phyloP scores from a whole-genome alignment of 306 rosid species.

The Dryas drummondii region DNA sequence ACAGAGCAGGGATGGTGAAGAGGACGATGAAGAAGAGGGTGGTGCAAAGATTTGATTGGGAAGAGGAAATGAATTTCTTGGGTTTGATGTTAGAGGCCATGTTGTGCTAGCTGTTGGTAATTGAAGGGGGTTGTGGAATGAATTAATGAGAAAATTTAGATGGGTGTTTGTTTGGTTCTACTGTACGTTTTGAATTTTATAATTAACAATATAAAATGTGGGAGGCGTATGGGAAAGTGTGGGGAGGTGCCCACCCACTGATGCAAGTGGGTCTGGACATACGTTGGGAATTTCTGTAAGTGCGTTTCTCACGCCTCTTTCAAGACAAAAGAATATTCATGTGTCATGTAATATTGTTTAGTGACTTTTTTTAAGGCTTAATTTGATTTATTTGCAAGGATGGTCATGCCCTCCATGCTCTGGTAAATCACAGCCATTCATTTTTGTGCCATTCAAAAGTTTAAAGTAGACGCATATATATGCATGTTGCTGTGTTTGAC shows the following conservation, averaged over 20 bases:
- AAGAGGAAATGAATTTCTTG: slow-evolving; percentile 44
- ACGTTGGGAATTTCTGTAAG: slow-evolving; percentile 27
- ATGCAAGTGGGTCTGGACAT: slow-evolving; percentile 34
- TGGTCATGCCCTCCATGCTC: too few species aligned
- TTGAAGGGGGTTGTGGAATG: neutral
- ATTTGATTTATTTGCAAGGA: neutral
- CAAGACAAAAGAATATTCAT: slow-evolving; percentile 30
- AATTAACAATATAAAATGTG: neutral
- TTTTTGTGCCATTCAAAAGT: too few species aligned
- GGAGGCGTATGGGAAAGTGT: slow-evolving; percentile 26
- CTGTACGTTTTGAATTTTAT: slow-evolving; percentile 17
- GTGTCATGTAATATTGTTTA: slow-evolving; percentile 24
- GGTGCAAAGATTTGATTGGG: slow-evolving; percentile 53
- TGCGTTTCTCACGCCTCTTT: slow-evolving; percentile 59
- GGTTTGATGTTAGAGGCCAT: slow-evolving; percentile 64
- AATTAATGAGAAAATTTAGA: too few species aligned
- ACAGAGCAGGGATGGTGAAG: slow-evolving; percentile 65
- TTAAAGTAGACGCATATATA: neutral
- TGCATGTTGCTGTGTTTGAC: neutral
- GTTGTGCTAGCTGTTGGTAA: slow-evolving; percentile 12
- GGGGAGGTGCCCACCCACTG: slow-evolving; percentile 47
- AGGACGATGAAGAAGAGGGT: slow-evolving; percentile 72
- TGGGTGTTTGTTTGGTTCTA: slow-evolving; percentile 3
- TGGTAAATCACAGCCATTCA: too few species aligned
- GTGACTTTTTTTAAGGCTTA: slow-evolving; percentile 15